phyloP scores from a whole-genome alignment of 2,329 filamentous ascomycete genomes.

The Colletotrichum godetiae region DNA sequence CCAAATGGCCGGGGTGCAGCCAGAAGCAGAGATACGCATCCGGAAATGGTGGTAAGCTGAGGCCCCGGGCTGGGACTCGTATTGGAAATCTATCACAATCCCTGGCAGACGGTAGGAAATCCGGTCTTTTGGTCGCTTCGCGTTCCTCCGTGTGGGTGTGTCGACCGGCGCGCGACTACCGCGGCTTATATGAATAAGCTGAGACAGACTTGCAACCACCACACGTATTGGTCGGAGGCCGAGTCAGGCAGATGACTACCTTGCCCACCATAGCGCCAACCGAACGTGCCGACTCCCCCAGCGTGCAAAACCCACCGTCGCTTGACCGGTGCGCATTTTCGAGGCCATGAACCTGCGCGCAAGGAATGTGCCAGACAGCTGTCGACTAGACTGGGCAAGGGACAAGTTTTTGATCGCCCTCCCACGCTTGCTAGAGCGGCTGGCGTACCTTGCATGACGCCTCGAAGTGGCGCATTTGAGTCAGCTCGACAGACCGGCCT shows the following conservation, averaged over 20 bases:
- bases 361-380: slow-evolving; percentile 27
- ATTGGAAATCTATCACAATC: slow-evolving; percentile 10
- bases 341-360: slow-evolving; percentile 12
- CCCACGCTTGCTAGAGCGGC: slow-evolving; percentile 15
- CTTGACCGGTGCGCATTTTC: neutral
- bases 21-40: slow-evolving; percentile 10
- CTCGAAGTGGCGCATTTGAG: slow-evolving; percentile 36
- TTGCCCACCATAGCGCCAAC: slow-evolving; percentile 27
- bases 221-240: slow-evolving; percentile 19
- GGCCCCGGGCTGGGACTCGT: neutral
- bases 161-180: slow-evolving; percentile 28
- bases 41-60: slow-evolving; percentile 32
- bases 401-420: slow-evolving; percentile 28
- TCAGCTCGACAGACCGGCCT: slow-evolving; percentile 16
- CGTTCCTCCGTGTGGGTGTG: slow-evolving; percentile 29
- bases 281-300: slow-evolving; percentile 20
- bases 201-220: slow-evolving; percentile 34
- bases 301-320: neutral
- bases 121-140: slow-evolving; percentile 30
- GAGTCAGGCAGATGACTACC: slow-evolving; percentile 31
- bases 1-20: neutral
- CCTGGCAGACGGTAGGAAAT: slow-evolving; percentile 11
- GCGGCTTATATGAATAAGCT: slow-evolving; percentile 36
- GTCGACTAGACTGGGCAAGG: slow-evolving; percentile 12
- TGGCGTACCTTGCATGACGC: slow-evolving; percentile 40